Evolutionary conservation across 1,284 basidiomycete genomes (phyloP).

Genomic region (Pisolithus thermaeus): DNA sequence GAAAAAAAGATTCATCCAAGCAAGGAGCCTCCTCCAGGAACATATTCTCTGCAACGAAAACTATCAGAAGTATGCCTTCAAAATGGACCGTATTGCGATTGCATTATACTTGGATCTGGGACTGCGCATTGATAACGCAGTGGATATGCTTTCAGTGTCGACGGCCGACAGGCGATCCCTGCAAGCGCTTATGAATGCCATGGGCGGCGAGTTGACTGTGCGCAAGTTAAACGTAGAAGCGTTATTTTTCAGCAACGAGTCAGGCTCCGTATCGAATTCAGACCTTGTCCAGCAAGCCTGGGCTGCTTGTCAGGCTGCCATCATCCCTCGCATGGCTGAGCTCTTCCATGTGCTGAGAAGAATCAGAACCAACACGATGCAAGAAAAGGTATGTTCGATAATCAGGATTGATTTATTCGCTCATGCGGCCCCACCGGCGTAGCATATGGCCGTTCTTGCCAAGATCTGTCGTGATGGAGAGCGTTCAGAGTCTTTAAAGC

Average conservation of each 20-base stretch:
- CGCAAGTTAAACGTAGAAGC: conserved; percentile 26
- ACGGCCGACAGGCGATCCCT: conserved; percentile 26
- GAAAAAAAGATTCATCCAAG: background rate
- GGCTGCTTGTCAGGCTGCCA: conserved; percentile 33
- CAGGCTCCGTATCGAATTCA: background rate
- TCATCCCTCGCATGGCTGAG: conserved; percentile 13
- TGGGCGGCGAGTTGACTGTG: conserved; percentile 32
- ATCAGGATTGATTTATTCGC: background rate
- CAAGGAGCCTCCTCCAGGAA: conserved; percentile 23
- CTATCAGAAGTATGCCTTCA: conserved; percentile 35
- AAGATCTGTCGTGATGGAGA: conserved; percentile 37
- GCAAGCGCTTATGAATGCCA: conserved; percentile 31
- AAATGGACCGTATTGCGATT: conserved; percentile 38
- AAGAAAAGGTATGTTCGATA: conserved; percentile 9
- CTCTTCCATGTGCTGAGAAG: conserved; percentile 9
- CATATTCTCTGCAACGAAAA: conserved; percentile 26
- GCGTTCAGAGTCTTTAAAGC: conserved; percentile 34
- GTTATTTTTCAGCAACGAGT: conserved; percentile 32
- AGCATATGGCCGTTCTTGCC: conserved; percentile 33
- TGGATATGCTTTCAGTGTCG: conserved; percentile 40
- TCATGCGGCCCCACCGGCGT: background rate
- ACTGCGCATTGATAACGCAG: conserved; percentile 27
- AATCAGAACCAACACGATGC: conserved; percentile 17
- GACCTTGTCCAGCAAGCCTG: conserved; percentile 40
- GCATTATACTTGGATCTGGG: conserved; percentile 36